phyloP scores from a whole-genome alignment of 23 red algal species.

The Cyanidioschyzon merolae region DNA sequence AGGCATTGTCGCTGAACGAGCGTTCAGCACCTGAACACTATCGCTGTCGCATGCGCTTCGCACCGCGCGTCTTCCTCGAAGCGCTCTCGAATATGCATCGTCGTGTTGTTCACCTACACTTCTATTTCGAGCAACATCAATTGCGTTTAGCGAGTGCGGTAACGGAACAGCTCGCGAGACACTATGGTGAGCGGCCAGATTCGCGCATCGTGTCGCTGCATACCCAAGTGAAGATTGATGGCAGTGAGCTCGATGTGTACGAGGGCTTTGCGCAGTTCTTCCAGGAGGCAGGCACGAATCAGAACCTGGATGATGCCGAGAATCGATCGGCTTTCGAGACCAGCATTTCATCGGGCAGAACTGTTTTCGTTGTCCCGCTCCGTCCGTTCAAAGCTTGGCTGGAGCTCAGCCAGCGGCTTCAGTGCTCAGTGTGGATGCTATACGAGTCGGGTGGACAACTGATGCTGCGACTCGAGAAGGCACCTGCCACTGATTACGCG shows the following conservation, averaged over 20 bases:
- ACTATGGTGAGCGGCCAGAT: neutral
- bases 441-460: neutral
- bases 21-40: neutral
- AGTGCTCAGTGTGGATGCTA: neutral
- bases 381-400: neutral
- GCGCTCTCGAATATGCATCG: constrained; percentile 15
- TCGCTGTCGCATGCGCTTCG: neutral
- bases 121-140: neutral
- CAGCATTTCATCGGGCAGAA: neutral
- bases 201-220: neutral
- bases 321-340: neutral
- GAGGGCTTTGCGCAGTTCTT: neutral
- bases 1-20: neutral
- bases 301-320: neutral
- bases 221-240: constrained; percentile 4
- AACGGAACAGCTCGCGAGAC: neutral
- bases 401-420: neutral
- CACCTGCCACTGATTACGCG: neutral
- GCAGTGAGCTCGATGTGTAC: neutral
- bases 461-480: neutral
- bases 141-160: neutral
- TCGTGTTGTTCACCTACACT: neutral
- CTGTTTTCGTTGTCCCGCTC: neutral
- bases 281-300: neutral
- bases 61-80: neutral